Base-by-base conservation (phyloP, 805 yeast species). In the Saturnispora sanitii region DNA sequence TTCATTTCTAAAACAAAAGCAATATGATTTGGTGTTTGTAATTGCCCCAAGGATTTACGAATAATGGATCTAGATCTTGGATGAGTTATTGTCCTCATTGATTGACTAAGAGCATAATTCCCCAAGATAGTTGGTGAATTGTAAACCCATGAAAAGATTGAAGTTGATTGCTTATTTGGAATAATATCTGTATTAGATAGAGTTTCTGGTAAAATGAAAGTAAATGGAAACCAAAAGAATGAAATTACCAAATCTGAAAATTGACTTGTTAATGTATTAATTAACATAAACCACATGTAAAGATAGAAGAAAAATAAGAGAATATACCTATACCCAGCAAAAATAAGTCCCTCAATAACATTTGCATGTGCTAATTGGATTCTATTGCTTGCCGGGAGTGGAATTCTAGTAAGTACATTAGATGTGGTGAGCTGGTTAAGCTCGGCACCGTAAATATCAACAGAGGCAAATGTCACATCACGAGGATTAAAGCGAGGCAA, bases 1-100 rank as follows among this genome's bases (percentile, higher is more conserved):
- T 45, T 49, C 43, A 58, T 43, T 35, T 61, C 57, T 30, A 67
- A 56, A 4, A 67, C 51, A 12, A 62, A 50, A 2, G 57, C 52
- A 7, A 66, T 40, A 22, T 62, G 53, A 2, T 42, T 37, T 0
- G 73, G 72, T 3, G 58, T 35, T 28, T 42, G 18, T 42, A 48
- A 12, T 46, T 39, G 5, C 49, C n/a, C 51, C 12, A 42, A 34
- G 1, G 47, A 42, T 31, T 41, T 43, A 18, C 39, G 35, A 27
- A 51, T 47, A 8, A 20, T 38, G 35, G 30, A 18, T 34, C 41
- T 46, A 34, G 33, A 40, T 29, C 46, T 49, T 15, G 65, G 64
- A 15, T 43, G 36, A 6, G 47, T 43, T 2, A 43, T 34, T n/a
- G 40, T 38, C n/a, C 44, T 50, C 9, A 52, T 38, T 4, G 60